Conservation (phyloP, 306 rosid species). For the Adenanthera pavonina region DNA sequence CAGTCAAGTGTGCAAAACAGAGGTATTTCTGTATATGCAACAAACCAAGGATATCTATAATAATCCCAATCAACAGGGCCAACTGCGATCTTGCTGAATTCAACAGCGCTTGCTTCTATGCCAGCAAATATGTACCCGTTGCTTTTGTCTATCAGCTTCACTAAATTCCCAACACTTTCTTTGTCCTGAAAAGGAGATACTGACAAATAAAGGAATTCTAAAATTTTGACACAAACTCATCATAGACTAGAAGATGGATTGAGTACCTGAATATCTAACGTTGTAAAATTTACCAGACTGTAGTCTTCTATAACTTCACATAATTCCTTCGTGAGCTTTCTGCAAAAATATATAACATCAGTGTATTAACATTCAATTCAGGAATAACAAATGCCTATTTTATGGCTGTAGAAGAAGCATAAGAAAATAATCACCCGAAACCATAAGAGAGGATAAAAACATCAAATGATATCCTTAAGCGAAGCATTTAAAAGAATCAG, state of each 20-base stretch:
- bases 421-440: slow-evolving; percentile 11
- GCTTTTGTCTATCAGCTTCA: slow-evolving; percentile 83
- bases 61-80: slow-evolving; percentile 90
- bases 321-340: slow-evolving; percentile 94
- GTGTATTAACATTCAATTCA: background rate
- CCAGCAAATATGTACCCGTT: slow-evolving; percentile 93
- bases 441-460: slow-evolving; percentile 1
- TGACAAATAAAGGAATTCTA: slow-evolving; percentile 28
- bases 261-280: slow-evolving; percentile 92
- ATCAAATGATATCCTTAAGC: background rate
- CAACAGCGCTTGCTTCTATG: slow-evolving; percentile 85
- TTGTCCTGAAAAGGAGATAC: slow-evolving; percentile 72
- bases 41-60: slow-evolving; percentile 86
- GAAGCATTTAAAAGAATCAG: background rate
- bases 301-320: slow-evolving; percentile 83
- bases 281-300: slow-evolving; percentile 77
- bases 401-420: slow-evolving; percentile 28
- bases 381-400: slow-evolving; percentile 1
- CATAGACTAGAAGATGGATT: slow-evolving; percentile 14
- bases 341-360: slow-evolving; percentile 49
- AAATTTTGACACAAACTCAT: slow-evolving; percentile 20
- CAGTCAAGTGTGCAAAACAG: background rate
- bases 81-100: slow-evolving; percentile 94
- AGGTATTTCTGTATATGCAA: background rate
- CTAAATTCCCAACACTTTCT: slow-evolving; percentile 90